Evolutionary conservation across 2,329 filamentous ascomycete genomes (phyloP), one percentile per base, ranked within the genome.

Genomic region (Colletotrichum sp.): DNA sequence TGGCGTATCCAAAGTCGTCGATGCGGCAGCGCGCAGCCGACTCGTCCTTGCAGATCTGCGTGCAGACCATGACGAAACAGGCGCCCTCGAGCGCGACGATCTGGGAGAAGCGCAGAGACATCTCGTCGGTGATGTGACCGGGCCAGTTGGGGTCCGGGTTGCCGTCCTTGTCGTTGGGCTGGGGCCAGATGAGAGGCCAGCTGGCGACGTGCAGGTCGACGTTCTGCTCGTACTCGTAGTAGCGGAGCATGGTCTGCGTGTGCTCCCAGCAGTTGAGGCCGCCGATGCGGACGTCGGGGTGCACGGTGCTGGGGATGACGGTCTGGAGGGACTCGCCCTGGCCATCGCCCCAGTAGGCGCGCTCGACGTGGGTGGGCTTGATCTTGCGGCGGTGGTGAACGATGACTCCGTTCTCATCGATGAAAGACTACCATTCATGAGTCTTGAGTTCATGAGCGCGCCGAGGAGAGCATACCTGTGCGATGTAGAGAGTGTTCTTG

Each of bases 241-340:
- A 76, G 2, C 80, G 78, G 7, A 77, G 64, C 34, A 77, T 69
- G 8, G 72, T 64, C 34, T 77, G 71, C 32, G 71, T 77, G 67
- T 92, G 88, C 79, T 91, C 89, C 89, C 89, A 91, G 82, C 90
- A 91, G 80, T 90, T 90, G 55, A 92, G 83, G 15, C 87, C 87
- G 1, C 90, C 90, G 12, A 92, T 84, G 9, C 87, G 87, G 5
- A 89, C 89, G 63, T 89, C 87, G 10, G 71, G 71, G 57, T 55
- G 39, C 10, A 36, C 4, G 85, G 84, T 4, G 87, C 67, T 88
- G 44, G 89, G 85, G 8, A 87, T 85, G 0, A 92, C 90, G 44
- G 87, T 87, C 76, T 87, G 86, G 62, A 90, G 88, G n/a, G 90
- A 89, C 49, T 91, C 89, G 4, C 89, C 90, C 2, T 89, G 86